Conservation (phyloP, 1,284 basidiomycete species). For the Ganoderma sinense region DNA sequence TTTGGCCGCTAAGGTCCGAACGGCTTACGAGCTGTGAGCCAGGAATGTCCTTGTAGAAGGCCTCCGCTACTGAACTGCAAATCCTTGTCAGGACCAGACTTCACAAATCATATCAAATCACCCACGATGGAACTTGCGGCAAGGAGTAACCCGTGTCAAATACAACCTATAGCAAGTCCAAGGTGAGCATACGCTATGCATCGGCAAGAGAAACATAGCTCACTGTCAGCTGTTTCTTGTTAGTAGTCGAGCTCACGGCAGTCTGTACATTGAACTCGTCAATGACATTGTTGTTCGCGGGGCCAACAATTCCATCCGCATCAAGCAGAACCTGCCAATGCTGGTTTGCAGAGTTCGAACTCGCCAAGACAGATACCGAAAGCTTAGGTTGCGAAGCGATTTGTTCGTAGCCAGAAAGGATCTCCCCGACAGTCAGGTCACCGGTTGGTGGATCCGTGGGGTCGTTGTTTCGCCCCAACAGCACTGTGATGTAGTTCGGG, state of each 20-base stretch:
- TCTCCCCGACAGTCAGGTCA: constrained; percentile 44
- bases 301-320: constrained; percentile 39
- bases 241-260: constrained; percentile 47
- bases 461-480: constrained; percentile 38
- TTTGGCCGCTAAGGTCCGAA: constrained; percentile 46
- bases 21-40: constrained; percentile 53
- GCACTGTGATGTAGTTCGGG: constrained; percentile 60
- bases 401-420: constrained; percentile 39
- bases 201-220: background rate
- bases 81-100: background rate
- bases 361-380: constrained; percentile 35
- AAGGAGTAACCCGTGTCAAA: constrained; percentile 70
- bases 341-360: constrained; percentile 32
- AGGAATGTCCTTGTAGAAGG: constrained; percentile 56
- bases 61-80: constrained; percentile 54
- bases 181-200: background rate
- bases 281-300: constrained; percentile 41
- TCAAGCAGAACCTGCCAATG: constrained; percentile 44
- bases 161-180: constrained; percentile 37
- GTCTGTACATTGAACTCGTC: constrained; percentile 49
- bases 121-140: constrained; percentile 60
- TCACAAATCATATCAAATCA: background rate
- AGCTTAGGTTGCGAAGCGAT: constrained; percentile 42
- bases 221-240: constrained; percentile 52
- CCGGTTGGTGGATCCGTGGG: constrained; percentile 37